Conservation (phyloP, 177 flowering plant species). For the Vitis hybrid region DNA sequence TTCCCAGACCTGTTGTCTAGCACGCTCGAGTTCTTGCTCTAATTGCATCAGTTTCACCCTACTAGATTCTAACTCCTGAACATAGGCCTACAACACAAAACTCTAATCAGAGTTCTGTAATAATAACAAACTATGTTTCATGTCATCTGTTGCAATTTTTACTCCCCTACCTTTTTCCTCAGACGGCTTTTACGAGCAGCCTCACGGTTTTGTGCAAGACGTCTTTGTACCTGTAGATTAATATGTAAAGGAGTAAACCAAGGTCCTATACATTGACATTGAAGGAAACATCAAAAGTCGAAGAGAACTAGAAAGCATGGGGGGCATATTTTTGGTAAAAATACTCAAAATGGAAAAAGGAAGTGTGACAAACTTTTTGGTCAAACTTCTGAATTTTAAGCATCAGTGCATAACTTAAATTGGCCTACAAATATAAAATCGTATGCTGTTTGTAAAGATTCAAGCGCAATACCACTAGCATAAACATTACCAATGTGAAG, state of each 20-base stretch:
- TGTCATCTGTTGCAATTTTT: not conserved
- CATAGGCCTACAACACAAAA: slow-evolving; percentile 47
- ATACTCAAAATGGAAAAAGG: no score
- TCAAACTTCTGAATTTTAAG: no score
- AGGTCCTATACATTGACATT: not conserved
- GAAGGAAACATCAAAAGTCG: not conserved
- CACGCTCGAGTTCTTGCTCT: slow-evolving; percentile 57
- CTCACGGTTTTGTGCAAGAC: slow-evolving; percentile 72
- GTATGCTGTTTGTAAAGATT: no score
- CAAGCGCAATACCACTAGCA: no score
- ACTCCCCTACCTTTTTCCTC: slow-evolving; percentile 48
- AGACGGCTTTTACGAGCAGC: slow-evolving; percentile 79
- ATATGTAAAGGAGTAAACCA: slow-evolving; percentile 1
- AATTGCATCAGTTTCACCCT: slow-evolving; percentile 50
- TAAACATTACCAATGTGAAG: no score
- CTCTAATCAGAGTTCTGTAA: not conserved
- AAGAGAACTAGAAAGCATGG: no score
- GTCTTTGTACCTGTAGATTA: slow-evolving; percentile 43
- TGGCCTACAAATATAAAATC: no score
- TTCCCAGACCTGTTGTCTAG: slow-evolving; percentile 49
- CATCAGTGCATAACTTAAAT: no score
- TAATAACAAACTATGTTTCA: not conserved
- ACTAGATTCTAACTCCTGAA: slow-evolving; percentile 60
- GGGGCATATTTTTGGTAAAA: no score
- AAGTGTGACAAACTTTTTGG: no score